Base-by-base conservation (phyloP, 2,329 filamentous ascomycete species). In the Hirsutella rhossiliensis region DNA sequence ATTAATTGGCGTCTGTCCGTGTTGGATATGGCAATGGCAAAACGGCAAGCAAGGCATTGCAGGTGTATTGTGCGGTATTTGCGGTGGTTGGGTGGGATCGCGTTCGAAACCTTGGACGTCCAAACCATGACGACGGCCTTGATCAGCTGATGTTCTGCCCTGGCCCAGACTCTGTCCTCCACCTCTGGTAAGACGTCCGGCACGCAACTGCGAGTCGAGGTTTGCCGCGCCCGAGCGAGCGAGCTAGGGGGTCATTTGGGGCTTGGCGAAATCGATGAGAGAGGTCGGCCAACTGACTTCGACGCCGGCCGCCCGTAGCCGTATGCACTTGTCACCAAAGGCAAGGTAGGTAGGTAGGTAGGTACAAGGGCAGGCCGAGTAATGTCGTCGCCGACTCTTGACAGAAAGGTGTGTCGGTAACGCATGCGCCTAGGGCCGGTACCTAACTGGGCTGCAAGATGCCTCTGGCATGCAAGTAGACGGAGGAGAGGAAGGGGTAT, bases 61-160 rank as follows among this genome's bases (percentile, higher is more conserved):
- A 32, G 29, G 11, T 8, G 28, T 31, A 27, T 37, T 37, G 17
- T 18, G 38, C 31, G 43, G 38, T 36, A 19, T 34, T 44, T 29
- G 38, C 11, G 29, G 43, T 41, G 38, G 43, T 44, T 44, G 43
- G 38, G 43, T 44, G 39, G 43, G 38, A 41, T 44, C 43, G 38
- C 43, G 31, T 30, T 37, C 30, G 19, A 41, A 37, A 31, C 31
- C 27, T 40, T 29, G 28, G 20, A 29, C 17, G 41, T 37, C 27
- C 18, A 31, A 17, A 17, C 38, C 13, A 34, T 41, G 42, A 40
- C 18, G 42, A 43, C 39, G 20, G 39, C 19, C 34, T 34, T 30
- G 30, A 44, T 44, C 43, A 44, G 38, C 38, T 44, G 43, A 44
- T 44, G 38, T 23, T 19, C 12, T n/a, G 15, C 17, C 8, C 32